phyloP scores from a whole-genome alignment of 1,139 yeast genomes.

The Yamadazyma jaroonii region DNA sequence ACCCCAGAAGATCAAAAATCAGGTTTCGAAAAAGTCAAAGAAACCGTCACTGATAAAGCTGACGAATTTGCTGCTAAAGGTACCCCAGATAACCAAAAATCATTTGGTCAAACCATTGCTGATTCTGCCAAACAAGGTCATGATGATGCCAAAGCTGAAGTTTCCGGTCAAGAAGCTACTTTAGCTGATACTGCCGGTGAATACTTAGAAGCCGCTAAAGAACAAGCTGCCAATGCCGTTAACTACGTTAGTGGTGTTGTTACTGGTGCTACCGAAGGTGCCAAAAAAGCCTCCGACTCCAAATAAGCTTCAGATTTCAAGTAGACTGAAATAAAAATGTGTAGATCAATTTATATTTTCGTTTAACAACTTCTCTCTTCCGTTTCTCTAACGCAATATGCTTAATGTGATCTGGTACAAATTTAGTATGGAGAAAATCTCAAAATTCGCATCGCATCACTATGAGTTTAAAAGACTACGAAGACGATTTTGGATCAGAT shows the following conservation, averaged over 20 bases:
- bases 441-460: slow-evolving; percentile 7
- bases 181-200: slow-evolving; percentile 56
- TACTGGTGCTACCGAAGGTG: slow-evolving; percentile 61
- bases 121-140: slow-evolving; percentile 53
- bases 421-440: too few species aligned
- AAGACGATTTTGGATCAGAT: slow-evolving; percentile 19
- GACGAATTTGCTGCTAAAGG: slow-evolving; percentile 61
- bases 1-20: slow-evolving; percentile 76
- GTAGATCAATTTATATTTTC: too few species aligned
- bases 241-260: slow-evolving; percentile 57
- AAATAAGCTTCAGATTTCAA: slow-evolving; percentile 6
- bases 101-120: slow-evolving; percentile 61
- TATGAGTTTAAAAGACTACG: slow-evolving; percentile 8
- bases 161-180: slow-evolving; percentile 28
- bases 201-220: slow-evolving; percentile 63
- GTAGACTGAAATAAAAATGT: too few species aligned
- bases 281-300: slow-evolving; percentile 44
- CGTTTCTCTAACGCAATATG: too few species aligned
- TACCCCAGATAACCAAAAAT: slow-evolving; percentile 66
- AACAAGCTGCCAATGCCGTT: slow-evolving; percentile 58
- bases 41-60: slow-evolving; percentile 58
- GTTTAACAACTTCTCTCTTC: too few species aligned
- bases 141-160: slow-evolving; percentile 45
- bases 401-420: too few species aligned
- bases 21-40: slow-evolving; percentile 65